Conservation (phyloP, 768 basidiomycete genomes). For the Naganishia onofrii region DNA sequence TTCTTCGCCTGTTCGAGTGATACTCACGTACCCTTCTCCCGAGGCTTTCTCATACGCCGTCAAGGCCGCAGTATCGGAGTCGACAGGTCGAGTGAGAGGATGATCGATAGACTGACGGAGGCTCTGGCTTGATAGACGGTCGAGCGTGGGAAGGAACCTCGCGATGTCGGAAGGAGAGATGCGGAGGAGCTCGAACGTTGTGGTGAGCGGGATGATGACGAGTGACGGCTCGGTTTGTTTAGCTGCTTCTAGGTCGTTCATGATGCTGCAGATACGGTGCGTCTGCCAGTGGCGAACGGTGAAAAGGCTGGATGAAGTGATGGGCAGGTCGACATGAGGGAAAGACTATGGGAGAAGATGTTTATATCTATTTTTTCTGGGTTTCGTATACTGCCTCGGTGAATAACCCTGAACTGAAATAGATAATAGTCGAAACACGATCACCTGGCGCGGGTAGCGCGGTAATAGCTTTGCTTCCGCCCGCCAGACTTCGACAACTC, state of each 20-base stretch:
- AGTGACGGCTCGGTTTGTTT: conserved; percentile 13
- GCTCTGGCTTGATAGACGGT: background rate
- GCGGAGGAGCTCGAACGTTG: conserved; percentile 5
- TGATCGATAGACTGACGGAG: conserved; percentile 1
- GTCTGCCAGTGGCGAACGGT: no score
- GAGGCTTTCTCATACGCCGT: conserved; percentile 16
- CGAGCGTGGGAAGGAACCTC: background rate
- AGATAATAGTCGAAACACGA: no score
- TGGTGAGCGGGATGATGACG: conserved; percentile 12
- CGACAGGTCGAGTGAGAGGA: background rate
- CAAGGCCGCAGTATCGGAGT: background rate
- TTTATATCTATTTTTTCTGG: no score
- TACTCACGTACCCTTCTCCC: conserved; percentile 12
- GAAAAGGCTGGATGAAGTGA: no score
- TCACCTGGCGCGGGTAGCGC: no score
- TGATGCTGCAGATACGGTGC: background rate
- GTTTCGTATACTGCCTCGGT: no score
- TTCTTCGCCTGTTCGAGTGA: conserved; percentile 23
- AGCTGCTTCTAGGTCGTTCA: conserved; percentile 20
- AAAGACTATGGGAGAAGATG: no score
- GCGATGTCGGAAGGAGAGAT: background rate
- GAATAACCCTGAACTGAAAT: no score
- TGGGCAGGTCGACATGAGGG: no score
- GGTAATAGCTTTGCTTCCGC: no score
- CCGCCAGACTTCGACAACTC: no score